Conservation (phyloP, 768 basidiomycete genomes). For the Podaxis mareebaensis region DNA sequence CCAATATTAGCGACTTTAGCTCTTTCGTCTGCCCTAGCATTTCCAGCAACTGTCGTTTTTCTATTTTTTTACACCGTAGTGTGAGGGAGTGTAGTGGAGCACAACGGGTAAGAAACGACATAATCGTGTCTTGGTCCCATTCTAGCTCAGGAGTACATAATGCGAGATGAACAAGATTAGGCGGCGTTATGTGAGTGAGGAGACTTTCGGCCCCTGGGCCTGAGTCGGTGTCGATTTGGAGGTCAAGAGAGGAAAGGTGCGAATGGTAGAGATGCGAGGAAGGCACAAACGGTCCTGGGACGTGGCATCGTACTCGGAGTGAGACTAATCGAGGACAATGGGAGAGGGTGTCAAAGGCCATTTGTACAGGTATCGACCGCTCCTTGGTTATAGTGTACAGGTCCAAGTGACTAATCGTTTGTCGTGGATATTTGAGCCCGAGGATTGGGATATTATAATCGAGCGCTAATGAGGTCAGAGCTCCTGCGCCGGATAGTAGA, state of each 20-base stretch:
- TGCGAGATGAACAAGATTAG: slow-evolving; percentile 1
- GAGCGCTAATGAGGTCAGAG: not conserved
- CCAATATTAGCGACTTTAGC: not conserved
- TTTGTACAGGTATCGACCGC: slow-evolving; percentile 13
- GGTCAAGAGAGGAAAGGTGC: not conserved
- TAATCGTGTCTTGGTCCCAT: slow-evolving; percentile 14
- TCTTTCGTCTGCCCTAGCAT: not conserved
- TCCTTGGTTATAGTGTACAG: slow-evolving; percentile 8
- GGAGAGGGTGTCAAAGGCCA: slow-evolving; percentile 11
- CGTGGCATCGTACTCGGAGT: slow-evolving; percentile 10
- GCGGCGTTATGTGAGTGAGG: slow-evolving; percentile 6
- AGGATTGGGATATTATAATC: slow-evolving; percentile 10
- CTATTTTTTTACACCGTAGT: slow-evolving; percentile 11
- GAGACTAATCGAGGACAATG: slow-evolving; percentile 6
- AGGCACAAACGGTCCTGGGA: not conserved
- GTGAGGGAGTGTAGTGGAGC: not conserved
- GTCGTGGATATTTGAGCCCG: slow-evolving; percentile 5
- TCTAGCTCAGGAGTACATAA: slow-evolving; percentile 1
- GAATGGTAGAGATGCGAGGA: slow-evolving; percentile 8
- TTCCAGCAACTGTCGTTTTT: slow-evolving; percentile 4
- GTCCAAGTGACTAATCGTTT: slow-evolving; percentile 8
- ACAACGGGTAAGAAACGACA: slow-evolving; percentile 9
- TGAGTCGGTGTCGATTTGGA: slow-evolving; percentile 14
- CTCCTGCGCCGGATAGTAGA: slow-evolving; percentile 3
- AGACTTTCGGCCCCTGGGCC: slow-evolving; percentile 12